Base-by-base conservation (phyloP, 305 asterid species). In the Fraxinus floribunda region DNA sequence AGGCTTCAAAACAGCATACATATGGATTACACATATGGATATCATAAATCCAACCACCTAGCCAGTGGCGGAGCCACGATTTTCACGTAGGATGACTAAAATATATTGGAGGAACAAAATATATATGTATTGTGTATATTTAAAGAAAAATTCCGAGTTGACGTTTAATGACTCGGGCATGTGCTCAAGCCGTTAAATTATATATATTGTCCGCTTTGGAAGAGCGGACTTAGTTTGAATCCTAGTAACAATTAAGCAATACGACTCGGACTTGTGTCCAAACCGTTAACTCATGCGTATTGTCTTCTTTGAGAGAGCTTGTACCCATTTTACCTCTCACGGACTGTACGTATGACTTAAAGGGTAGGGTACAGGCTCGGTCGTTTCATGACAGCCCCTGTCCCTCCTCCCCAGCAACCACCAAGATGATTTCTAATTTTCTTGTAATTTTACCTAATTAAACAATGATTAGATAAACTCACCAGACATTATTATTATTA, bases 1-100 rank as follows among this genome's bases (percentile, higher is more conserved):
- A 46, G 82, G 77, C 36, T 82, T 78, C 78, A 64, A n/a, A 76
- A 79, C 62, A 79, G 32, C 84, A 76, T 76, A 38, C 85, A 79
- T 72, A 76, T 76, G 7, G 16, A 75, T 46, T 38, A 75, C 30
- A 81, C 1, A 71, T 78, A 74, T 41, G 26, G 2, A 39, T 52
- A 86, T 7, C 4, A 22, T 7, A 62, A 20, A 22, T 62, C 72
- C 83, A 74, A 81, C 82, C 26, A 83, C 38, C 16, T 46, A 46
- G 57, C 57, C 11, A 13, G 57, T 46, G 57, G 57, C 1, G 18
- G 57, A 46, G 7, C 18, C 6, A 13, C 1, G 57, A 44, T 11
- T 44, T 44, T 11, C 55, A 11, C 2, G 55, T 11, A 11, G n/a
- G 55, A 44, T 16, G 55, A 4, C 55, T 1, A 44, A 44, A 44